Evolutionary conservation across 345 rosid genomes (phyloP), one percentile per base, ranked within the genome.

Genomic region (Capsella bursapastoris): DNA sequence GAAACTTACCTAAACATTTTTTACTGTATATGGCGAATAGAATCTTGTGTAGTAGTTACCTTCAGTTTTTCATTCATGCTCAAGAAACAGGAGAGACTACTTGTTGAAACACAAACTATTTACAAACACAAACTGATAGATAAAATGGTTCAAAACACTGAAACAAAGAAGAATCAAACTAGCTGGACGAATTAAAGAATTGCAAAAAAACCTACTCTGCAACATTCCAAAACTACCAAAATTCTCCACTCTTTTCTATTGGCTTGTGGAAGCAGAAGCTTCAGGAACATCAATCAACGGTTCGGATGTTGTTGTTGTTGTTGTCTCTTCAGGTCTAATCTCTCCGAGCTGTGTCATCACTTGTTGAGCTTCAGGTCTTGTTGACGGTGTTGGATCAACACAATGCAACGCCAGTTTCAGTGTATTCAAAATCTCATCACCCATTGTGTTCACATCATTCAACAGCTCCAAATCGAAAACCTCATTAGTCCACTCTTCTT

Each of bases 401-500:
- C 98, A 94, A 79, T 94, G 93, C 83, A 94, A 72, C 27, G 97
- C 95, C 51, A 91, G 63, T 79, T 91, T 94, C 85, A 90, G 65
- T 2, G 95, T 88, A 79, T 87, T 90, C 14, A 94, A 86, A 50
- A 94, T 80, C 84, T 91, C 97, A 74, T 94, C 97, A 12, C 92
- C 91, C 35, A 83, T 86, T 1, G 79, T 76, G 11, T 85, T 41
- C 14, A 86, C 89, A 74, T 88, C 94, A 84, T 81, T 88, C 92
- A 91, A 82, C 32, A 91, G 75, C 78, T 94, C 98, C 81, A 90
- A 55, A 74, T 94, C 98, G 9, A 91, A 91, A 7, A 91, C 96
- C 73, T 94, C 96, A 48, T 91, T 91, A 5, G 98, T 91, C 92
- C 96, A 90, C 58, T 94, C 97, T 74, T 91, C 97, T 79, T 94